Evolutionary conservation across 352 stramenopile species (phyloP).

Genomic region (Pythium aquatile): DNA sequence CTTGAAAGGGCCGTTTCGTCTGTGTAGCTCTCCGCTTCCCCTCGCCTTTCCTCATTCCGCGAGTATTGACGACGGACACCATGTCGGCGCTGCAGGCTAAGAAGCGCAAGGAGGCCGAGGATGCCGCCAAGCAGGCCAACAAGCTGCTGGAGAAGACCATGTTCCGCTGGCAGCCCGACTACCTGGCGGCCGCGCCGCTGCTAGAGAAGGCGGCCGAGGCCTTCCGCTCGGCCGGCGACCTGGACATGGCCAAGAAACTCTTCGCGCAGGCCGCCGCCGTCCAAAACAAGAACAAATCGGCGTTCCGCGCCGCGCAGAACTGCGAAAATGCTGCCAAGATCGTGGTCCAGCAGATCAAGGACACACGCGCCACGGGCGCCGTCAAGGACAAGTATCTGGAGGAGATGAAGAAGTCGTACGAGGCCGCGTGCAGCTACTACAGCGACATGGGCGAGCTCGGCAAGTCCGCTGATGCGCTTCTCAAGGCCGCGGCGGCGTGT

Average conservation of each 20-base stretch:
- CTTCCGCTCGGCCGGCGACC: slow-evolving; percentile 62
- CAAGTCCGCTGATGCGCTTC: slow-evolving; percentile 73
- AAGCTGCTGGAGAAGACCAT: slow-evolving; percentile 47
- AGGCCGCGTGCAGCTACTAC: slow-evolving; percentile 62
- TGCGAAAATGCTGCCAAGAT: slow-evolving; percentile 79
- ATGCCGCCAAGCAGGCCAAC: slow-evolving; percentile 31
- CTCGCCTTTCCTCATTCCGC: not conserved
- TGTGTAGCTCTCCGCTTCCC: slow-evolving; percentile 1
- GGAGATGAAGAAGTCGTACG: slow-evolving; percentile 58
- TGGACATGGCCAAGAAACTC: slow-evolving; percentile 55
- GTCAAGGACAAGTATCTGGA: slow-evolving; percentile 34
- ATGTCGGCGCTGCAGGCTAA: slow-evolving; percentile 33
- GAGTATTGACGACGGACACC: not conserved
- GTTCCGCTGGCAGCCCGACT: slow-evolving; percentile 71
- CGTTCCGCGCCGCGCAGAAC: slow-evolving; percentile 70
- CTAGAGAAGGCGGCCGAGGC: slow-evolving; percentile 74
- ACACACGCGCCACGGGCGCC: slow-evolving; percentile 35
- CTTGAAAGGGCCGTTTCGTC: slow-evolving; percentile 3
- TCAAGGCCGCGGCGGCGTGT: slow-evolving; percentile 57
- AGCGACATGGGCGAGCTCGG: slow-evolving; percentile 82
- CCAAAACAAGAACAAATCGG: slow-evolving; percentile 71
- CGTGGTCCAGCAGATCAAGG: slow-evolving; percentile 63
- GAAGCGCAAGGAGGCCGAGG: slow-evolving; percentile 34
- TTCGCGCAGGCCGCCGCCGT: slow-evolving; percentile 58
- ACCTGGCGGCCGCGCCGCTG: slow-evolving; percentile 61